Evolutionary conservation across 2,329 filamentous ascomycete species (phyloP).

Genomic region (Calonectria pauciramosa): DNA sequence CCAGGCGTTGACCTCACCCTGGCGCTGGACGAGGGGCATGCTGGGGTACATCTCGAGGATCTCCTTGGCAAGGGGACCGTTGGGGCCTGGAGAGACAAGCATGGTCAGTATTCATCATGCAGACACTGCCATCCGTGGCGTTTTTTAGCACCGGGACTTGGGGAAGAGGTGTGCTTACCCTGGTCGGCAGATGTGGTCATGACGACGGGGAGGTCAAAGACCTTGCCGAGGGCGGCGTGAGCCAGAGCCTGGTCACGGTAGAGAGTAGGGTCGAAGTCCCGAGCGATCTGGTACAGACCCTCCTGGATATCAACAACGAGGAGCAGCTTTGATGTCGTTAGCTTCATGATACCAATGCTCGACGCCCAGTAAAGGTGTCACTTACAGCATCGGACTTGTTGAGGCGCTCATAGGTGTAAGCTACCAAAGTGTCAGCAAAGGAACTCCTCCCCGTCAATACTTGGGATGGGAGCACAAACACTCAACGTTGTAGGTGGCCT

Average conservation of each 20-base stretch:
- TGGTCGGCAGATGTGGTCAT: conserved; percentile 77
- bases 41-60: conserved; percentile 77
- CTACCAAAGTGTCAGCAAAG: conserved; percentile 14
- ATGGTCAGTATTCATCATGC: conserved; percentile 40
- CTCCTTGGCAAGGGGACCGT: conserved; percentile 78
- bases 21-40: conserved; percentile 74
- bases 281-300: conserved; percentile 59
- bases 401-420: conserved; percentile 43
- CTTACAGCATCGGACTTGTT: conserved; percentile 46
- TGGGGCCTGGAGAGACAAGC: conserved; percentile 67
- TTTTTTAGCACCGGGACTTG: neutral
- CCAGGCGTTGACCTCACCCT: conserved; percentile 84
- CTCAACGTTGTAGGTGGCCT: conserved; percentile 13
- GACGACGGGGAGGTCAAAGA: conserved; percentile 78
- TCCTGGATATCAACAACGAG: conserved; percentile 56
- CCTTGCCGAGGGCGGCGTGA: conserved; percentile 74
- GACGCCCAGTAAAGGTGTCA: rapidly evolving
- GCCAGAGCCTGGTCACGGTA: conserved; percentile 78
- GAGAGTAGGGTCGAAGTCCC: conserved; percentile 75
- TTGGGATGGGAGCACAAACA: conserved; percentile 9
- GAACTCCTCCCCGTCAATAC: neutral
- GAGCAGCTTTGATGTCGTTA: conserved; percentile 43
- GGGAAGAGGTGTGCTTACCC: conserved; percentile 27
- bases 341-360: neutral
- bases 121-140: neutral